Conservation (phyloP, 345 rosid genomes). For the Euphorbia tirucalli region DNA sequence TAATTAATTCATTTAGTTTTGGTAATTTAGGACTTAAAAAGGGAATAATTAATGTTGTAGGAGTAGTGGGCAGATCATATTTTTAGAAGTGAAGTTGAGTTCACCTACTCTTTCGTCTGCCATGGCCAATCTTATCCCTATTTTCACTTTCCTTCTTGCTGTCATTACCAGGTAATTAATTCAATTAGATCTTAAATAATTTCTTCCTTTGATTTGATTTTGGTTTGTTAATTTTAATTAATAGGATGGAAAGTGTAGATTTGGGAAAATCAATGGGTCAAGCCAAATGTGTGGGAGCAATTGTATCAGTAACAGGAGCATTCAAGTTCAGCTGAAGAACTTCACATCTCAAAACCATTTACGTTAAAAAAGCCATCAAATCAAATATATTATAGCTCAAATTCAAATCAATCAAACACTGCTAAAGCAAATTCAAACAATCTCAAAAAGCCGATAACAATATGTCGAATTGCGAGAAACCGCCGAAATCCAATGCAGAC, state of each 20-base stretch:
- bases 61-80: slow-evolving; percentile 35
- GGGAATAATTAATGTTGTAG: slow-evolving; percentile 32
- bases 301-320: slow-evolving; percentile 41
- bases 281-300: slow-evolving; percentile 41
- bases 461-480: too few species aligned
- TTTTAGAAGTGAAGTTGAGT: slow-evolving; percentile 27
- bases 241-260: slow-evolving; percentile 40
- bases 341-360: too few species aligned
- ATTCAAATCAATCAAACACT: too few species aligned
- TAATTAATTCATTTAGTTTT: too few species aligned
- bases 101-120: slow-evolving; percentile 41
- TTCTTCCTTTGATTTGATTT: neutral
- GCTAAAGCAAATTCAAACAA: too few species aligned
- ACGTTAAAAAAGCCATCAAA: too few species aligned
- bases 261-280: slow-evolving; percentile 34
- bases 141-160: slow-evolving; percentile 42
- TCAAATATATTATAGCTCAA: too few species aligned
- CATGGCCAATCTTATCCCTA: slow-evolving; percentile 34
- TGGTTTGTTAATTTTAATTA: neutral
- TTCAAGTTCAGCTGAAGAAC: too few species aligned
- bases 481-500: too few species aligned
- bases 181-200: too few species aligned
- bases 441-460: too few species aligned
- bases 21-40: too few species aligned
- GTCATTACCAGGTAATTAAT: slow-evolving; percentile 32